Evolutionary conservation across 1,284 basidiomycete species (phyloP).

Genomic region (Ceratobasidium sp.): DNA sequence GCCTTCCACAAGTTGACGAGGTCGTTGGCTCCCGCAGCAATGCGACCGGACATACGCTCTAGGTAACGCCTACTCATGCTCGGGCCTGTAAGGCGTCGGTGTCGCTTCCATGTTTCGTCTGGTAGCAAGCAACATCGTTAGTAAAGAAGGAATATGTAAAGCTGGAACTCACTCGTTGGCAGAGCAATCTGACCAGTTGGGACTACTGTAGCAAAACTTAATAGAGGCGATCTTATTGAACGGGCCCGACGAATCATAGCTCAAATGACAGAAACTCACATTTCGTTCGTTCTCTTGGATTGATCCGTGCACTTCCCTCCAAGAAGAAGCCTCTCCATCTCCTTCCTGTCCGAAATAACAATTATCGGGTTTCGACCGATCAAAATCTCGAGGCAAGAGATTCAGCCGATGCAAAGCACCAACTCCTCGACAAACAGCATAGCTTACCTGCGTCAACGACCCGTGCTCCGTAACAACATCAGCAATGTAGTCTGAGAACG

Average conservation of each 20-base stretch:
- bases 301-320: slow-evolving; percentile 10
- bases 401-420: neutral
- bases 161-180: slow-evolving; percentile 12
- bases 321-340: slow-evolving; percentile 17
- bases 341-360: slow-evolving; percentile 17
- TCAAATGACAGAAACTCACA: slow-evolving; percentile 11
- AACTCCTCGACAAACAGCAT: too few species aligned
- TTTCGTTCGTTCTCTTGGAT: slow-evolving; percentile 11
- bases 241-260: too few species aligned
- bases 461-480: slow-evolving; percentile 13
- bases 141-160: neutral
- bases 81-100: slow-evolving; percentile 24
- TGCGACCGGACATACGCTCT: slow-evolving; percentile 18
- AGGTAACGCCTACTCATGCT: slow-evolving; percentile 32
- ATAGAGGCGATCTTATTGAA: neutral
- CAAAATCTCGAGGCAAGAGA: neutral
- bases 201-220: slow-evolving; percentile 15
- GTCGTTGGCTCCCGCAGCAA: slow-evolving; percentile 6
- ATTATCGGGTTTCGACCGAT: slow-evolving; percentile 19
- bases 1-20: slow-evolving; percentile 6
- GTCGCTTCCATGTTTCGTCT: slow-evolving; percentile 33
- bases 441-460: slow-evolving; percentile 8
- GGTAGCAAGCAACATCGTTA: neutral
- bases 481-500: slow-evolving; percentile 24
- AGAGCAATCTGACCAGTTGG: slow-evolving; percentile 14